Conservation (phyloP, 2,329 filamentous ascomycete species). For the Exophiala bonariae region DNA sequence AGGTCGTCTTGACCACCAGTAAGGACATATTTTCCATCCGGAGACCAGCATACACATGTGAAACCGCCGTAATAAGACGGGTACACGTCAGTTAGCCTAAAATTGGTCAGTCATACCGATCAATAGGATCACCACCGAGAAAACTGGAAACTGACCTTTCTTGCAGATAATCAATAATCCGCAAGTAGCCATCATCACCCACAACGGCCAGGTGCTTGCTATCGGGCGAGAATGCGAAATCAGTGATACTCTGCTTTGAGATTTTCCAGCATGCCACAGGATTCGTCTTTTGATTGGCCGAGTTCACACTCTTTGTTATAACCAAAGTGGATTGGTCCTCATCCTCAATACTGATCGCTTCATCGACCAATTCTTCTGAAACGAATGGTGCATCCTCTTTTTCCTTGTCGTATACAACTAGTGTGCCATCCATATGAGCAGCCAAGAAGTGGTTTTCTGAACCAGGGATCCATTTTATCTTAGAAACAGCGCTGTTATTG, state of each 20-base stretch:
- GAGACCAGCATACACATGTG: slow-evolving; percentile 94
- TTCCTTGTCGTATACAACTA: slow-evolving; percentile 96
- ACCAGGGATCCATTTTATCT: slow-evolving; percentile 90
- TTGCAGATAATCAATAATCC: slow-evolving; percentile 86
- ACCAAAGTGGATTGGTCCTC: slow-evolving; percentile 54
- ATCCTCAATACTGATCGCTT: slow-evolving; percentile 34
- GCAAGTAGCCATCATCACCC: slow-evolving; percentile 84
- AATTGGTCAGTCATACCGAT: slow-evolving; percentile 17
- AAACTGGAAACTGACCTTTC: slow-evolving; percentile 64
- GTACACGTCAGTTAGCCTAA: slow-evolving; percentile 80
- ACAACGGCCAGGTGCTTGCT: slow-evolving; percentile 83
- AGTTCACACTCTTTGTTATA: slow-evolving; percentile 88
- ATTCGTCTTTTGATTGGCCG: slow-evolving; percentile 89
- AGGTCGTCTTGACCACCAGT: slow-evolving; percentile 96
- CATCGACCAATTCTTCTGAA: slow-evolving; percentile 60
- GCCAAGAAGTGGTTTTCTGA: slow-evolving; percentile 92
- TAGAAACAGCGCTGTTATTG: slow-evolving; percentile 78
- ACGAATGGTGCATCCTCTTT: slow-evolving; percentile 83
- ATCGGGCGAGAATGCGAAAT: slow-evolving; percentile 89
- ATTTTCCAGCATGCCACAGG: slow-evolving; percentile 91
- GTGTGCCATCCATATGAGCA: slow-evolving; percentile 83
- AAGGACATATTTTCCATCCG: slow-evolving; percentile 91
- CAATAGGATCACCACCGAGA: slow-evolving; percentile 1
- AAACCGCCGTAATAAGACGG: slow-evolving; percentile 92
- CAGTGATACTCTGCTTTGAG: slow-evolving; percentile 86